Evolutionary conservation across 2,329 filamentous ascomycete species (phyloP).

Genomic region (Colletotrichum gigasporum): DNA sequence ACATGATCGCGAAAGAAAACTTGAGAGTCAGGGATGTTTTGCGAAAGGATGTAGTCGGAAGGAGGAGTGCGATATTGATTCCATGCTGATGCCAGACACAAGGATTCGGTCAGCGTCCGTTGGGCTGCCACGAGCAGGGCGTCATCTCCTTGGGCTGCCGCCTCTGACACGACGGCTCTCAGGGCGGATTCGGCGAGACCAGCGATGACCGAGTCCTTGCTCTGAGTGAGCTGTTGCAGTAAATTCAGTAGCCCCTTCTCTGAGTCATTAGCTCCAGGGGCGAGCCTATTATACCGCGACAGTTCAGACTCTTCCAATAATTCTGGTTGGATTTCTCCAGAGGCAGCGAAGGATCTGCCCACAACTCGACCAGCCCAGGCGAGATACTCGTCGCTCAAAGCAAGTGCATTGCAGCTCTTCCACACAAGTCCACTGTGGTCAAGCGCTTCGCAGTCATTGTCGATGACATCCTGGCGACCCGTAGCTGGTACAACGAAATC

Average conservation of each 20-base stretch:
- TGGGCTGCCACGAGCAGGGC: constrained; percentile 60
- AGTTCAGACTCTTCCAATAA: constrained; percentile 69
- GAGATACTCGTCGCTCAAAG: constrained; percentile 74
- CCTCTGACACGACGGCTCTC: constrained; percentile 64
- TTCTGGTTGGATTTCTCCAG: constrained; percentile 71
- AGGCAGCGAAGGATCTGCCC: constrained; percentile 83
- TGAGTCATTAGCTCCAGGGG: constrained; percentile 62
- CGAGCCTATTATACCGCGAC: constrained; percentile 57
- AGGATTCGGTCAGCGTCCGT: constrained; percentile 58
- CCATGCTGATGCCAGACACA: constrained; percentile 67
- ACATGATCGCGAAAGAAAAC: constrained; percentile 52
- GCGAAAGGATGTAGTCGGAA: constrained; percentile 51
- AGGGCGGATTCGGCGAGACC: constrained; percentile 70
- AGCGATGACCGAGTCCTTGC: constrained; percentile 62
- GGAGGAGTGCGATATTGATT: constrained; percentile 62
- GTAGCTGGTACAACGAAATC: constrained; percentile 73
- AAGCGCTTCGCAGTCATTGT: constrained; percentile 71
- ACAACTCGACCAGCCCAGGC: constrained; percentile 88
- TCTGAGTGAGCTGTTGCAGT: constrained; percentile 69
- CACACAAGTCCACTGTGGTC: constrained; percentile 74
- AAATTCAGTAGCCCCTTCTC: constrained; percentile 70
- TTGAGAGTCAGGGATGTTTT: constrained; percentile 37
- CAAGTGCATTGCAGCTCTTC: constrained; percentile 75
- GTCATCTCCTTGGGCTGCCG: constrained; percentile 56
- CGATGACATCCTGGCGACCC: constrained; percentile 71